Evolutionary conservation across 352 stramenopile species (phyloP).

Genomic region (Phytophthora ramorum): DNA sequence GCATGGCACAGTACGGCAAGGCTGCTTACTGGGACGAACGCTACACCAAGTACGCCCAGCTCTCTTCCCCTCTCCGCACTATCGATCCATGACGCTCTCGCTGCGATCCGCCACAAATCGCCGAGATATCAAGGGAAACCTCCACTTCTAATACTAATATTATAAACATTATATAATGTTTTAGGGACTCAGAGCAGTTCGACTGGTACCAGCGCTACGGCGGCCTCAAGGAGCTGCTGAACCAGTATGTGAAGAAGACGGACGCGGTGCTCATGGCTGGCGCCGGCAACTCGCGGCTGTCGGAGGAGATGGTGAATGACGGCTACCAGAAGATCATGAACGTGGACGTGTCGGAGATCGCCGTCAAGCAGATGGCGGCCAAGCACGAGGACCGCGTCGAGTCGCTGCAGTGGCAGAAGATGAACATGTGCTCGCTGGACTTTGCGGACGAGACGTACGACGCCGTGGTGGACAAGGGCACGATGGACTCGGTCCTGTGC

Average conservation of each 20-base stretch:
- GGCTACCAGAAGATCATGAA: conserved; percentile 96
- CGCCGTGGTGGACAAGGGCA: conserved; percentile 95
- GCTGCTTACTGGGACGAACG: conserved; percentile 94
- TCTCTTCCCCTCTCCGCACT: background rate
- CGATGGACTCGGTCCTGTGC: conserved; percentile 96
- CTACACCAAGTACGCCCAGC: conserved; percentile 89
- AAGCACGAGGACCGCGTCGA: conserved; percentile 93
- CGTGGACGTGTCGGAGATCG: conserved; percentile 95
- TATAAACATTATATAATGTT: background rate
- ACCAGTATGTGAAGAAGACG: conserved; percentile 95
- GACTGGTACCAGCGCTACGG: conserved; percentile 95
- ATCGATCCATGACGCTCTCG: background rate
- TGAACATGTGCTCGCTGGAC: conserved; percentile 95
- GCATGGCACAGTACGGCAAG: conserved; percentile 94
- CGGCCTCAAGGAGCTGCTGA: conserved; percentile 90
- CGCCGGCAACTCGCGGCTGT: conserved; percentile 94
- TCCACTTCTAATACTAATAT: background rate
- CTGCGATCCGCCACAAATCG: background rate
- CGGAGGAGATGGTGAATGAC: conserved; percentile 97
- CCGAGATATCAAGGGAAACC: background rate
- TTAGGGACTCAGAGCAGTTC: conserved; percentile 93
- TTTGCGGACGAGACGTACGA: conserved; percentile 96
- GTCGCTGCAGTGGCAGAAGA: conserved; percentile 93
- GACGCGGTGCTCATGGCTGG: conserved; percentile 94
- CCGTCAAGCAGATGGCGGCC: conserved; percentile 94